These are phyloP conservation scores for Teunomyces gatunensis DNA, from an alignment of 805 yeast genomes.

Conservation along the genomic window DNA sequence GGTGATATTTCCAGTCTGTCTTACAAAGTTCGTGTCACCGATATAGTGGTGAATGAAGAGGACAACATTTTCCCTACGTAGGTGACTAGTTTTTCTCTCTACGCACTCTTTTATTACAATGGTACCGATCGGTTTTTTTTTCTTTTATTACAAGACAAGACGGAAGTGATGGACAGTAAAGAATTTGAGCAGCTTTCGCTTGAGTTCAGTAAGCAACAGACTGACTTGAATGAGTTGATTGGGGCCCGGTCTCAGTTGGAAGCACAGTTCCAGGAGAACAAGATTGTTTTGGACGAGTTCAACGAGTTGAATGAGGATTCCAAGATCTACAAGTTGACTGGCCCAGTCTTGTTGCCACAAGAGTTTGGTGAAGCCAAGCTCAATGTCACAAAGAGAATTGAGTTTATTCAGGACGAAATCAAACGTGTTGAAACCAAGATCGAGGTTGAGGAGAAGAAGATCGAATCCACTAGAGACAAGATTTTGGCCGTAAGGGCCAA, in stretches of 20 bases:
- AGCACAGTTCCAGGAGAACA: constrained; percentile 91
- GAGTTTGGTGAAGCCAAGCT: constrained; percentile 76
- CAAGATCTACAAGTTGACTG: constrained; percentile 83
- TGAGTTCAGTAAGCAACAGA: constrained; percentile 46
- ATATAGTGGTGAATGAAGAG: constrained; percentile 35
- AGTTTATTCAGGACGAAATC: constrained; percentile 80
- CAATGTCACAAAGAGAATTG: constrained; percentile 86
- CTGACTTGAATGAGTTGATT: constrained; percentile 51
- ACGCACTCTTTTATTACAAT: neutral
- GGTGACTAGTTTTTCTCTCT: constrained; percentile 1
- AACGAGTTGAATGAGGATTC: constrained; percentile 60
- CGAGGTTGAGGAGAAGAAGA: constrained; percentile 38
- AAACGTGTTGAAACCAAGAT: constrained; percentile 69
- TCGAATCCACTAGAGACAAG: constrained; percentile 60
- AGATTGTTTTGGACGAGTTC: constrained; percentile 83
- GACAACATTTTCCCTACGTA: constrained; percentile 29
- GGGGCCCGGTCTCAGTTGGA: constrained; percentile 82
- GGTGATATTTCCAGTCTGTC: constrained; percentile 21
- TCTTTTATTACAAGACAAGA: neutral
- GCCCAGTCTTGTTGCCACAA: constrained; percentile 90
- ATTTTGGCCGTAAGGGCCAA: constrained; percentile 46
- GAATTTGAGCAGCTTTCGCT: constrained; percentile 44
- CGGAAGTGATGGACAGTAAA: constrained; percentile 11
- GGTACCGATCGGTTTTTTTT: neutral
- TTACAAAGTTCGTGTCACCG: constrained; percentile 42